Evolutionary conservation across 768 basidiomycete species (phyloP), one percentile per base, ranked within the genome.

Genomic region (Calocybe cyanea): DNA sequence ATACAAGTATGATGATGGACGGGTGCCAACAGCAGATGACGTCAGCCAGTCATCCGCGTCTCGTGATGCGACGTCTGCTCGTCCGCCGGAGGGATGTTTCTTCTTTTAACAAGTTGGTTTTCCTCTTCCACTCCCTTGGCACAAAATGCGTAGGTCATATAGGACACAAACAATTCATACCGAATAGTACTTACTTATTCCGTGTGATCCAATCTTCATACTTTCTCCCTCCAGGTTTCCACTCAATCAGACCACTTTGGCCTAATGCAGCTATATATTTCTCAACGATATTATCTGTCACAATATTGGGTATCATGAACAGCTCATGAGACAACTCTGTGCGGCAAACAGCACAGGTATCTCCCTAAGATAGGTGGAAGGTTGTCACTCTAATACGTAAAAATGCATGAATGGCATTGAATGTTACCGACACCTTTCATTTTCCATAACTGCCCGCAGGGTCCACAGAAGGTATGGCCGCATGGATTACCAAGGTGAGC

Each of bases 401-500:
- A n/a, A n/a, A n/a, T n/a, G n/a, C n/a, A n/a, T n/a, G n/a, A n/a
- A n/a, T n/a, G n/a, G n/a, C n/a, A n/a, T n/a, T n/a, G n/a, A n/a
- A n/a, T n/a, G n/a, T n/a, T 19, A 57, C 75, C 35, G 48, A 83
- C 84, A 45, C 75, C 78, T 55, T 72, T 69, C 32, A 57, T 54
- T 42, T 78, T 65, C 85, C 85, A 88, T 46, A 68, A 61, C 63
- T 75, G 71, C 9, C 76, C 77, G 56, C 87, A 89, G 33, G 77
- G 72, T 7, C 81, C 87, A 47, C 87, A 89, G 49, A 75, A 76
- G 19, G 77, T 80, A 57, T 89, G 87, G 10, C 87, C 87, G 54
- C 87, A 89, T 2, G 86, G 83, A 56, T 80, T 85, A 18, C 76
- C 72, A 20, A 80, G 50, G 57, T 87, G 80, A 3, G 83, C 69